Evolutionary conservation across 305 asterid genomes (phyloP).

Genomic region (Solanum hybrid): DNA sequence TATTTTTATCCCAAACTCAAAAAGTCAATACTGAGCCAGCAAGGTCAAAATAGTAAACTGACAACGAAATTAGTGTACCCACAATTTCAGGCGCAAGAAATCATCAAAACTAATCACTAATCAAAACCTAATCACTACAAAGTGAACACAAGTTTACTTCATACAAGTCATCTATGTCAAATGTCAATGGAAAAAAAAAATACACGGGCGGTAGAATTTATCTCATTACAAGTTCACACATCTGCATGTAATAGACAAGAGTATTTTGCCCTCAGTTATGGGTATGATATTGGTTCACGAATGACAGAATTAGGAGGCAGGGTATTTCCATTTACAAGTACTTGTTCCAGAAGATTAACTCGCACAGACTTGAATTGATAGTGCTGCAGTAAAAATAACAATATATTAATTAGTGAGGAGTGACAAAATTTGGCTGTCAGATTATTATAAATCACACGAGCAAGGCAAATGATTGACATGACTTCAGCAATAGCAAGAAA

Average conservation of each 20-base stretch:
- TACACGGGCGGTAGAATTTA: not conserved
- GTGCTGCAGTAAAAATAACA: slow-evolving; percentile 25
- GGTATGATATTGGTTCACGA: not conserved
- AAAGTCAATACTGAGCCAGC: too few relatives aligned
- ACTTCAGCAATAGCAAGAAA: not conserved
- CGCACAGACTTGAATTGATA: slow-evolving; percentile 73
- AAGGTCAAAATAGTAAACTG: too few relatives aligned
- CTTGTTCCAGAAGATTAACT: slow-evolving; percentile 34
- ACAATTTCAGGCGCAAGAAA: too few relatives aligned
- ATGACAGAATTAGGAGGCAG: slow-evolving; percentile 18
- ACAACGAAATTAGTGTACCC: too few relatives aligned
- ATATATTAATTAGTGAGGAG: not conserved
- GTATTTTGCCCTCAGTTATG: not conserved
- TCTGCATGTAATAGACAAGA: not conserved
- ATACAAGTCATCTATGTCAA: too few relatives aligned
- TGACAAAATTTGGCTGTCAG: not conserved
- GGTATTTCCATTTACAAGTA: not conserved
- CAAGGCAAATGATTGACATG: not conserved
- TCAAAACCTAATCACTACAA: too few relatives aligned
- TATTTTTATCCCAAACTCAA: too few relatives aligned
- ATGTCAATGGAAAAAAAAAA: too few relatives aligned
- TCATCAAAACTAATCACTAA: too few relatives aligned
- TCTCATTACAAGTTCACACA: not conserved
- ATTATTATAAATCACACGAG: not conserved
- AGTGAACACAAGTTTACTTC: too few relatives aligned